Evolutionary conservation across 2,329 filamentous ascomycete genomes (phyloP).

Genomic region (Macrophomina phaseolina): DNA sequence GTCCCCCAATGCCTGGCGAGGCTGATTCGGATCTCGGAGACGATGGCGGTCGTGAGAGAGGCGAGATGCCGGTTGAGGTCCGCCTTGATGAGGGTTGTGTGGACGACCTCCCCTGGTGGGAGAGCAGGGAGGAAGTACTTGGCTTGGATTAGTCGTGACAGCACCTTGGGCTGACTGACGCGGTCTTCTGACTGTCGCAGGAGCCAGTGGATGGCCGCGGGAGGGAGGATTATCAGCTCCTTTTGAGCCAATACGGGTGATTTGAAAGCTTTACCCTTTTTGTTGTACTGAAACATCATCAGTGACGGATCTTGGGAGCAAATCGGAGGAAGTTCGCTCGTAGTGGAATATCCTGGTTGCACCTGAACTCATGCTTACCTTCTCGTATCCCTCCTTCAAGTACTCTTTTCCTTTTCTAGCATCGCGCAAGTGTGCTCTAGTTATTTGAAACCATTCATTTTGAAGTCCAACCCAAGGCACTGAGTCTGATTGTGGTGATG

Average conservation of each 20-base stretch:
- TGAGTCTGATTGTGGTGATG: not conserved
- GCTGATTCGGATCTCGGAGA: constrained; percentile 4
- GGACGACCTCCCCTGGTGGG: constrained; percentile 10
- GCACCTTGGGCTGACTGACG: constrained; percentile 21
- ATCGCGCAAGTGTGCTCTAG: constrained; percentile 23
- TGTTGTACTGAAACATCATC: constrained; percentile 17
- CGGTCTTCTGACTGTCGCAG: constrained; percentile 16
- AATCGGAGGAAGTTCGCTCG: not conserved
- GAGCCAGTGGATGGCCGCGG: constrained; percentile 12
- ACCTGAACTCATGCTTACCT: not conserved
- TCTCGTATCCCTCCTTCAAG: constrained; percentile 24
- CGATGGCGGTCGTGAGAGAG: constrained; percentile 11
- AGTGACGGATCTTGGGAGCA: not conserved
- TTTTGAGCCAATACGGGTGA: not conserved
- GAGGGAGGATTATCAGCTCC: constrained; percentile 13
- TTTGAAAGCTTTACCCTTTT: constrained; percentile 9
- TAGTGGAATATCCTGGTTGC: not conserved
- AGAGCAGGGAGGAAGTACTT: not conserved
- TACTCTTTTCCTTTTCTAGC: not conserved
- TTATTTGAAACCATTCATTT: constrained; percentile 13
- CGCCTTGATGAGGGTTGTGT: constrained; percentile 12
- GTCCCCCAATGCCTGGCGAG: constrained; percentile 16
- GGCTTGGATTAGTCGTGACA: not conserved
- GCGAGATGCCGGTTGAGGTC: constrained; percentile 26
- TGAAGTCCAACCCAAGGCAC: constrained; percentile 22